Base-by-base conservation (phyloP, 2,329 filamentous ascomycete species). In the Talaromyces atroroseus region DNA sequence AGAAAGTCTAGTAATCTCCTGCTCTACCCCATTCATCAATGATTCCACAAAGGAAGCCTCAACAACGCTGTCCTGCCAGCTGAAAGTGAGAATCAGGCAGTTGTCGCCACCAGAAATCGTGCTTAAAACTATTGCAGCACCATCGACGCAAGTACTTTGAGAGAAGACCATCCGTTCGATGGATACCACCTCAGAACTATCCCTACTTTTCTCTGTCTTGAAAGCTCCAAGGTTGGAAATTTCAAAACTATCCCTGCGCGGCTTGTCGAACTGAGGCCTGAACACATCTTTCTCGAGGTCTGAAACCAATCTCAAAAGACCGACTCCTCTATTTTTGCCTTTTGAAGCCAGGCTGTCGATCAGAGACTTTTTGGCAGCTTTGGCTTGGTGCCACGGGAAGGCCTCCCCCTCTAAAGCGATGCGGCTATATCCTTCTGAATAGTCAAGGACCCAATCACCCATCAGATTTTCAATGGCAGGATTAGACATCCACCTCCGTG, bases 141-240 rank as follows among this genome's bases (percentile, higher is more conserved):
- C 72, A 2, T 69, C 65, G 1, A 73, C 70, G 60, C 67, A 71
- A 2, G 69, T 66, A 59, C 72, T 73, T 60, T 80, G 76, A 23
- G 75, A 76, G 54, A 80, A 79, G 3, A 75, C 58, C 62, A 78
- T 70, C 3, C 73, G 68, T 1, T 70, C 71, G 26, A 78, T 67
- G 18, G 58, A 61, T 61, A 68, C 63, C 7, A 58, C 54, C 32
- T 59, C 56, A 4, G 60, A 12, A 14, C 58, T 58, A 16, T 38
- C 49, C 6, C 50, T 47, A 45, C 38, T 38, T 32, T 20, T 49
- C 42, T 16, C 56, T 55, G 2, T 50, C 42, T 14, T 61, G 61
- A 47, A 74, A 66, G 2, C 49, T 2, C 32, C 49, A 3, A 80
- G 53, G 61, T 78, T 80, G 0, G 77, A 78, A 7, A 80, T 56